These are phyloP conservation scores for Trichophyton rubrum DNA, from an alignment of 2,329 filamentous ascomycete species.

Conservation along the genomic window DNA sequence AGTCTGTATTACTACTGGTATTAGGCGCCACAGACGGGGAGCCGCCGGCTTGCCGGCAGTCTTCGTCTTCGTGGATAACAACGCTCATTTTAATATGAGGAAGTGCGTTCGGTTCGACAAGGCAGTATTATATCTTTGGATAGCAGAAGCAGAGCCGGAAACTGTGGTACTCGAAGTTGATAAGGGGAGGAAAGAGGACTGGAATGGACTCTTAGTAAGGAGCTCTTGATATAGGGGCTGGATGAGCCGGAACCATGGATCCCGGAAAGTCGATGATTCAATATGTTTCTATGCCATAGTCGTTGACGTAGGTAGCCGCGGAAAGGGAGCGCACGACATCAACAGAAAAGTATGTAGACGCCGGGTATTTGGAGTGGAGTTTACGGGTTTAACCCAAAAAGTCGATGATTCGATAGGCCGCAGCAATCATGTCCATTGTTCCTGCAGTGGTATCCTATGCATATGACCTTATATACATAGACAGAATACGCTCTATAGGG, in stretches of 20 bases:
- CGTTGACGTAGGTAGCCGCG: not conserved
- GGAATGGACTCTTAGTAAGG: not conserved
- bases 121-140: no score
- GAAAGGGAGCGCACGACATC: not conserved
- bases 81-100: no score
- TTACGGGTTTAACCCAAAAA: not conserved
- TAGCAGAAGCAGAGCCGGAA: no score
- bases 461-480: not conserved
- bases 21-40: no score
- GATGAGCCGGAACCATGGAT: not conserved
- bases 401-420: not conserved
- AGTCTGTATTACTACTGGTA: no score
- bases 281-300: not conserved
- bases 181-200: not conserved
- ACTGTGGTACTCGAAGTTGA: not conserved
- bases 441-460: not conserved
- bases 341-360: not conserved
- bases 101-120: no score
- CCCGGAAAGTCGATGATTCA: no score
- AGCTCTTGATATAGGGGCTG: not conserved
- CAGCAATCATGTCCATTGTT: not conserved
- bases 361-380: not conserved
- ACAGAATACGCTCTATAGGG: not conserved
- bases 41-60: no score
- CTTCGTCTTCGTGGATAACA: no score